phyloP scores from a whole-genome alignment of 2,329 filamentous ascomycete species.

The Elsinoe perseae region DNA sequence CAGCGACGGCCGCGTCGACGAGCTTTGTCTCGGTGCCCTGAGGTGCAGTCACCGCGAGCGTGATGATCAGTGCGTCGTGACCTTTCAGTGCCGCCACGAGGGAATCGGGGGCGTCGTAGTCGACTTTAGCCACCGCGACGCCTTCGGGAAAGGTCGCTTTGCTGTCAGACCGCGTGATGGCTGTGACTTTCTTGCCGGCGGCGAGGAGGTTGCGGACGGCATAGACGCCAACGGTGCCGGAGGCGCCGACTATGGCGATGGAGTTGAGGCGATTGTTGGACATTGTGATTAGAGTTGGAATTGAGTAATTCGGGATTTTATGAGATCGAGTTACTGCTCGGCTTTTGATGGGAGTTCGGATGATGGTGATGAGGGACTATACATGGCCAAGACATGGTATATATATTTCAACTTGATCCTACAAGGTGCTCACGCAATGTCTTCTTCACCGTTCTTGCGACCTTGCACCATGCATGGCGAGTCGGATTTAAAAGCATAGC shows the following conservation, averaged over 20 bases:
- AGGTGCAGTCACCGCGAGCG: slow-evolving; percentile 24
- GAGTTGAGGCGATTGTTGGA: slow-evolving; percentile 27
- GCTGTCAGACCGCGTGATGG: slow-evolving; percentile 35
- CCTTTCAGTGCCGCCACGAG: slow-evolving; percentile 26
- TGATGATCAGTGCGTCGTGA: slow-evolving; percentile 31
- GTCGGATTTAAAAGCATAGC: neutral
- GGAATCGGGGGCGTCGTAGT: slow-evolving; percentile 23
- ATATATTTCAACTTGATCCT: no score
- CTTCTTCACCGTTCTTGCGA: neutral
- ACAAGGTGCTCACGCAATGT: neutral
- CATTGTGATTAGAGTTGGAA: neutral
- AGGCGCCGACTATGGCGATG: slow-evolving; percentile 34
- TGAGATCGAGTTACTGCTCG: neutral
- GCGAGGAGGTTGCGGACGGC: slow-evolving; percentile 28
- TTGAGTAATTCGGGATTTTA: neutral
- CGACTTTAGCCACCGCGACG: slow-evolving; percentile 22
- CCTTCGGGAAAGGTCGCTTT: slow-evolving; percentile 30
- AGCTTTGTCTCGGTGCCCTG: slow-evolving; percentile 23
- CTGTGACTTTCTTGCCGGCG: slow-evolving; percentile 30
- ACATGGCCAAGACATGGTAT: neutral
- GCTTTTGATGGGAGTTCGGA: neutral
- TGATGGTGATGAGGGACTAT: neutral
- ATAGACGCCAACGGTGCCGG: slow-evolving; percentile 23
- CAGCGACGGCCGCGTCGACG: slow-evolving; percentile 26
- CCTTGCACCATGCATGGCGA: no score